phyloP scores from a whole-genome alignment of 176 grass and related monocot genomes.

The Themeda triandra region DNA sequence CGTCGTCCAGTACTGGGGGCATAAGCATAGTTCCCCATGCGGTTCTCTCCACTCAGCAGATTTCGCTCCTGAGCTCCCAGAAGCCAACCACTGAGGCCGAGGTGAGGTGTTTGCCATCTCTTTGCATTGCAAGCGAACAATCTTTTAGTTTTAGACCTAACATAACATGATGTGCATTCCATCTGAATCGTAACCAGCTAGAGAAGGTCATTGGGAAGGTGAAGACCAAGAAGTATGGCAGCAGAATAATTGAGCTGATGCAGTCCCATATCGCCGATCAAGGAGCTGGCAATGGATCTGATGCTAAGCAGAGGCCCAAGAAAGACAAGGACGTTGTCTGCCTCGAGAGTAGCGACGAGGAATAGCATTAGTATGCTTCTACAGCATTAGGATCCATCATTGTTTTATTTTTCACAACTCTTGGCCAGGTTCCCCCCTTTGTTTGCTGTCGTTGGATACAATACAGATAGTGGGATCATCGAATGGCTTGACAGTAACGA shows the following conservation, averaged over 20 bases:
- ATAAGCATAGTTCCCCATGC: conserved; percentile 74
- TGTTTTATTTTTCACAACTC: no score
- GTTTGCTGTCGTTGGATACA: not conserved
- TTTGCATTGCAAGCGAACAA: not conserved
- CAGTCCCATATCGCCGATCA: not conserved
- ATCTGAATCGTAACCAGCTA: conserved; percentile 43
- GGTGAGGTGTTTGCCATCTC: conserved; percentile 30
- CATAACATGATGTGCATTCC: conserved; percentile 1
- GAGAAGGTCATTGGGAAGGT: conserved; percentile 88
- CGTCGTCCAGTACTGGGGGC: conserved; percentile 47
- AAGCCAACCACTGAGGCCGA: conserved; percentile 58
- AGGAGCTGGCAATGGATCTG: conserved; percentile 20
- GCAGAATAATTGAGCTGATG: conserved; percentile 61
- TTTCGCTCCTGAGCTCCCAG: conserved; percentile 49
- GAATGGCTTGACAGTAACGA: no score
- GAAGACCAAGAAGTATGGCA: conserved; percentile 72
- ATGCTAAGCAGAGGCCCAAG: conserved; percentile 47
- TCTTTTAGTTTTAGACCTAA: not conserved
- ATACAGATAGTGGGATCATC: not conserved
- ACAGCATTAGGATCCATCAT: no score
- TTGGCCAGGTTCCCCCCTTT: no score
- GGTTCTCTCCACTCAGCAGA: conserved; percentile 67
- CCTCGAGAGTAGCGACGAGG: conserved; percentile 70
- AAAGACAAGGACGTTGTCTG: conserved; percentile 63
- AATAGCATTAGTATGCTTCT: conserved; percentile 19